phyloP scores from a whole-genome alignment of 768 basidiomycete genomes.

The Boletus coccyginus region DNA sequence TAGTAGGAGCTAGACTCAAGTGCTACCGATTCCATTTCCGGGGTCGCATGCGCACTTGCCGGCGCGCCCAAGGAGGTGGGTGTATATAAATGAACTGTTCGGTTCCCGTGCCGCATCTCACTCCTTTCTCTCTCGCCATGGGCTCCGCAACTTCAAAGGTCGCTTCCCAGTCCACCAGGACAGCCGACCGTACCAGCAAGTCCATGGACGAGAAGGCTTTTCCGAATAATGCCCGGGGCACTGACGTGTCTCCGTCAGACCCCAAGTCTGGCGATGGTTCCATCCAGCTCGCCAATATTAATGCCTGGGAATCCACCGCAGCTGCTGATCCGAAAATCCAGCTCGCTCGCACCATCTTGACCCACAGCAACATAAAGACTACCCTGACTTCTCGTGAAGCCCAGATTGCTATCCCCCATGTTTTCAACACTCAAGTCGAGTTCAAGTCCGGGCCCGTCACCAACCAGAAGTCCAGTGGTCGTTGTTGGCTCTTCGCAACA shows the following conservation, averaged over 20 bases:
- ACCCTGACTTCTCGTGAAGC: constrained; percentile 65
- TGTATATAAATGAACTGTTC: constrained; percentile 25
- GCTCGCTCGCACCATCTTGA: constrained; percentile 74
- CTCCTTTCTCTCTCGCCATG: constrained; percentile 18
- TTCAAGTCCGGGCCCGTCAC: constrained; percentile 84
- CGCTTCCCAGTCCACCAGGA: constrained; percentile 12
- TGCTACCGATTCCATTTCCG: background rate
- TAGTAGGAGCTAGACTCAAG: too few species aligned
- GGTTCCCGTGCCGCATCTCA: constrained; percentile 7
- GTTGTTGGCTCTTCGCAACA: constrained; percentile 96
- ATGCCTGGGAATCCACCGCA: constrained; percentile 64
- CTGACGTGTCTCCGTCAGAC: background rate
- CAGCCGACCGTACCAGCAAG: constrained; percentile 18
- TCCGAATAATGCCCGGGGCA: background rate
- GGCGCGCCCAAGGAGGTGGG: background rate
- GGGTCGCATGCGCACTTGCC: constrained; percentile 10
- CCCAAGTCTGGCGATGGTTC: constrained; percentile 56
- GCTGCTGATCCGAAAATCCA: constrained; percentile 56
- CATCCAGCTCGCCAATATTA: constrained; percentile 54
- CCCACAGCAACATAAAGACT: constrained; percentile 62
- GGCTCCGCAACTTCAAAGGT: constrained; percentile 26
- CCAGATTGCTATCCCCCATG: constrained; percentile 60
- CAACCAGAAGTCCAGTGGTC: constrained; percentile 82
- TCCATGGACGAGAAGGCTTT: constrained; percentile 28
- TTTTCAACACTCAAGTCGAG: constrained; percentile 80